Evolutionary conservation across 345 rosid genomes (phyloP), one percentile per base, ranked within the genome.

Genomic region (Acer saccharum): DNA sequence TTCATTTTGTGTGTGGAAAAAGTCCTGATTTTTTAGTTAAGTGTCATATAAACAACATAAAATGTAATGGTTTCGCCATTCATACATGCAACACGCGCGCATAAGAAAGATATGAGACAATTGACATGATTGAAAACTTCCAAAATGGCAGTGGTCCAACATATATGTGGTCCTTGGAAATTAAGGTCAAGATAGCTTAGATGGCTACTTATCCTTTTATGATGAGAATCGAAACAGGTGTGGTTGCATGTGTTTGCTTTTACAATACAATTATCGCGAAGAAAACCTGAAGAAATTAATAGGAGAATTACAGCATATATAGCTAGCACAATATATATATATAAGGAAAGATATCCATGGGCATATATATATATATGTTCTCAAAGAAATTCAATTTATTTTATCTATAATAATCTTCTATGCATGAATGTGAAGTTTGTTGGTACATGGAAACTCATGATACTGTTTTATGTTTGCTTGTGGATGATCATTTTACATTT

Each of bases 121-220:
- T 29, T n/a, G 48, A 20, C 29, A 71, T 17, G 5, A 3, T 10
- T 17, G 6, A 80, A 69, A 74, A 67, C 62, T 65, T 74, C 75
- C 64, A 4, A 3, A 76, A 74, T 0, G 63, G 73, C 58, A 16
- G 70, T 73, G 73, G 80, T 79, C 79, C 78, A 35, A 43, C 4
- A 68, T n/a, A 21, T 25, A 17, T 39, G 75, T 76, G 82, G 80
- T 66, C 76, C 79, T 67, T 43, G 17, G 11, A 58, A 3, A n/a
- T 68, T 64, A 46, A 57, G 23, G 20, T 66, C 52, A 50, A n/a
- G 50, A 21, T 50, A 62, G 52, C 6, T 67, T 23, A 52, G 73
- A 52, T 71, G 44, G 25, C 44, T 52, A 27, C 74, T 32, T 18
- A 43, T 20, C 25, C 44, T 29, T n/a, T 18, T 18, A 32, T 20